phyloP scores from a whole-genome alignment of 345 rosid species.

The Erodium maritimum region DNA sequence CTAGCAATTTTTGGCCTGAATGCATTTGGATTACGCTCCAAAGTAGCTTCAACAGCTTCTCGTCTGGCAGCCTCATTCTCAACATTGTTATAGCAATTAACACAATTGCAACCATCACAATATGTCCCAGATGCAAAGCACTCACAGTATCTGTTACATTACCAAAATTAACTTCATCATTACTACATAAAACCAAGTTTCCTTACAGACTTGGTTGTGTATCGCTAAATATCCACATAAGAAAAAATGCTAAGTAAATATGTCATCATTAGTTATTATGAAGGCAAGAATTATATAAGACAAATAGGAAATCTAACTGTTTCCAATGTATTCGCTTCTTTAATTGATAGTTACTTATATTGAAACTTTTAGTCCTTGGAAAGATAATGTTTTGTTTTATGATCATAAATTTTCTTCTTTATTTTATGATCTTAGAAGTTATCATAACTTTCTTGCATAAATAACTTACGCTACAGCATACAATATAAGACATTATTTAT shows the following conservation, averaged over 20 bases:
- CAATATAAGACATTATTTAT: background rate
- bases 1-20: constrained; percentile 96
- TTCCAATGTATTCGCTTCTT: background rate
- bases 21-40: constrained; percentile 95
- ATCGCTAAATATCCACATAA: background rate
- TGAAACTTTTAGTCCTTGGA: background rate
- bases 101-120: constrained; percentile 98
- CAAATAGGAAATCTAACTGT: background rate
- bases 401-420: background rate
- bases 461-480: background rate
- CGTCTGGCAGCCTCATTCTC: constrained; percentile 82
- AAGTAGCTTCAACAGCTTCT: constrained; percentile 88
- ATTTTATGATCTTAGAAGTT: background rate
- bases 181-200: background rate
- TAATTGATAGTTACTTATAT: background rate
- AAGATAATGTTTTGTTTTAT: background rate
- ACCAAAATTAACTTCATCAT: constrained; percentile 6
- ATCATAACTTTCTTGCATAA: background rate
- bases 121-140: constrained; percentile 96
- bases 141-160: constrained; percentile 71
- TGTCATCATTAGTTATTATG: background rate
- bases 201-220: background rate
- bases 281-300: background rate
- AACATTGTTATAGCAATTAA: constrained; percentile 84
- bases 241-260: background rate